Percentiles rank a stretch among this genome's conserved stretches.
Evolutionary conservation across 768 basidiomycete genomes (phyloP).

Genomic region (Psilocybe azurescens): DNA sequence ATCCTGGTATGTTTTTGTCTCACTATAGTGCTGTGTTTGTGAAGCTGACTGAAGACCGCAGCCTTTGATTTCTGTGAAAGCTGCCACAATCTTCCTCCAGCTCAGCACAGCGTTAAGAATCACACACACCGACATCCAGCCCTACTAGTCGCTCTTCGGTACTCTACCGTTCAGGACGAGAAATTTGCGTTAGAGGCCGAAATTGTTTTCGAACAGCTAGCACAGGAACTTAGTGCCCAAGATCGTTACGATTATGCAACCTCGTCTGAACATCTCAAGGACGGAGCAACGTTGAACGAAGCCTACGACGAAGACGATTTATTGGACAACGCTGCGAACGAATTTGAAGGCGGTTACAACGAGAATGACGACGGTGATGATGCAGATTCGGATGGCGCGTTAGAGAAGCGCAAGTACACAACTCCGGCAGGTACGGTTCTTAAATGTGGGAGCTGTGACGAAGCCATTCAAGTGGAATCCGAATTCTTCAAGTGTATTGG

Average conservation of each 20-base stretch:
- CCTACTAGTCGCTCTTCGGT: background rate
- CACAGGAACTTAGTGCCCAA: background rate
- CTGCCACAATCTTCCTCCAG: background rate
- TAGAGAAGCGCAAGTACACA: background rate
- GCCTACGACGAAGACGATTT: background rate
- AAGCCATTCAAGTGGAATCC: background rate
- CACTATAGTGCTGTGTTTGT: background rate
- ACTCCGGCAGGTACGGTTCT: background rate
- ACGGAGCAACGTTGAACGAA: background rate
- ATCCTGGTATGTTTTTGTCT: background rate
- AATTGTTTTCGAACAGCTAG: background rate
- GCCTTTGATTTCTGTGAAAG: background rate
- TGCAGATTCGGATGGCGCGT: background rate
- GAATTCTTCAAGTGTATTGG: constrained; percentile 8
- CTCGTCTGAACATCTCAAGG: background rate
- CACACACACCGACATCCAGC: background rate
- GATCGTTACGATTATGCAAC: background rate
- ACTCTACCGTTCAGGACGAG: background rate
- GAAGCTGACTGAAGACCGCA: background rate
- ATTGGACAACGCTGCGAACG: background rate
- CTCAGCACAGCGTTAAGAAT: background rate
- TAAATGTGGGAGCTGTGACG: background rate
- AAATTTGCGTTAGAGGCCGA: background rate
- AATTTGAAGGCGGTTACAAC: background rate
- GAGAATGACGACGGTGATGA: background rate